A percentile compares a stretch with the other conserved stretches of the same genome.
These are phyloP conservation scores for Lophium mytilinum DNA, from an alignment of 495 filamentous ascomycete species.

Conservation along the genomic window DNA sequence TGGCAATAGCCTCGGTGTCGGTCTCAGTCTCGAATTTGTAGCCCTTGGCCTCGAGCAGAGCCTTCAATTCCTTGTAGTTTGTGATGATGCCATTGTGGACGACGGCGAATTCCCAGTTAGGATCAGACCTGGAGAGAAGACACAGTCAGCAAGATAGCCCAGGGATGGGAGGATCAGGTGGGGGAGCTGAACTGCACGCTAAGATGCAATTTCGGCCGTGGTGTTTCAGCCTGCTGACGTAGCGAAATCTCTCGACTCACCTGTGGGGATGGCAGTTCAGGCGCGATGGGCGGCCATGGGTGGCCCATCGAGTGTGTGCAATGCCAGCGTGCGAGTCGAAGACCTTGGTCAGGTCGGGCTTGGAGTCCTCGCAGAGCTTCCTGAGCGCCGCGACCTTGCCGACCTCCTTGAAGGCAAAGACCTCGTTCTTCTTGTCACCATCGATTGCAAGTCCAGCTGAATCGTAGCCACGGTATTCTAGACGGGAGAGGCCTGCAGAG, in stretches of 20 bases:
- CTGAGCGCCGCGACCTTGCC: conserved; percentile 97
- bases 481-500: conserved; percentile 60
- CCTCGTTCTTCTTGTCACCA: conserved; percentile 97
- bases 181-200: conserved; percentile 33
- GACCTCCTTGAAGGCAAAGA: conserved; percentile 96
- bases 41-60: conserved; percentile 83
- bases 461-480: conserved; percentile 96
- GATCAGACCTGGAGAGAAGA: conserved; percentile 51
- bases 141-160: conserved; percentile 3
- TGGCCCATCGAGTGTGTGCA: conserved; percentile 97
- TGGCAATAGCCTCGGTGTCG: conserved; percentile 97
- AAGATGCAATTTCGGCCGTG: not conserved
- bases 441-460: conserved; percentile 94
- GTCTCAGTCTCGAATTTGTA: conserved; percentile 99
- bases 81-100: conserved; percentile 99
- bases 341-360: conserved; percentile 78
- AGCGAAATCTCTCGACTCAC: conserved; percentile 42
- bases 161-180: not conserved
- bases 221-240: conserved; percentile 19
- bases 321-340: conserved; percentile 98
- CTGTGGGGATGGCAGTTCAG: conserved; percentile 96
- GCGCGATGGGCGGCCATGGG: conserved; percentile 88
- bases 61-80: conserved; percentile 99
- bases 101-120: conserved; percentile 89
- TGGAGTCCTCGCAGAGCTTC: conserved; percentile 75